Conservation (phyloP, 1,139 yeast species). For the Kodamaea sp. region DNA sequence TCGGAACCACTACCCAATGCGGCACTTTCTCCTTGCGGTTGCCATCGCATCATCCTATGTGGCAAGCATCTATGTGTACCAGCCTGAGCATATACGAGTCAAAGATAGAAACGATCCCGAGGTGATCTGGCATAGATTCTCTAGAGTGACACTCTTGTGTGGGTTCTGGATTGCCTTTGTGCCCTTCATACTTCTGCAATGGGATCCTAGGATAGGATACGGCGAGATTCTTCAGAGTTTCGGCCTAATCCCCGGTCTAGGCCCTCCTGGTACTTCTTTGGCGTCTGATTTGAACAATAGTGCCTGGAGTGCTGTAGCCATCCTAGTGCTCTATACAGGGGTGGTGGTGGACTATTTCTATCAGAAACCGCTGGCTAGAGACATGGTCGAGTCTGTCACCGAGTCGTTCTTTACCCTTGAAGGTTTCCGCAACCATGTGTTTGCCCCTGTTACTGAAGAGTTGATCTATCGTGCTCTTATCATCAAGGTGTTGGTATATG, state of each 20-base stretch:
- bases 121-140: slow-evolving; percentile 38
- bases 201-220: slow-evolving; percentile 7
- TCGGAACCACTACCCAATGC: no score
- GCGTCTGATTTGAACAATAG: slow-evolving; percentile 28
- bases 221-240: slow-evolving; percentile 15
- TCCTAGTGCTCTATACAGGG: slow-evolving; percentile 54
- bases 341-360: slow-evolving; percentile 50
- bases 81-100: slow-evolving; percentile 25
- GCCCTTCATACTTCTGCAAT: slow-evolving; percentile 18
- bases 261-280: slow-evolving; percentile 15
- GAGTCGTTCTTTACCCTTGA: slow-evolving; percentile 36
- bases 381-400: slow-evolving; percentile 17
- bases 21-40: slow-evolving; percentile 19
- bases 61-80: slow-evolving; percentile 31
- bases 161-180: slow-evolving; percentile 27
- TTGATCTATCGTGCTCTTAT: slow-evolving; percentile 71
- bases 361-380: slow-evolving; percentile 6
- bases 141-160: slow-evolving; percentile 37
- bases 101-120: slow-evolving; percentile 48
- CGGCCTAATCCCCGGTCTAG: slow-evolving; percentile 34
- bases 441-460: slow-evolving; percentile 92
- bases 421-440: slow-evolving; percentile 64
- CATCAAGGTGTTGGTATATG: slow-evolving; percentile 41
- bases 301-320: slow-evolving; percentile 27
- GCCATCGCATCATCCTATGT: slow-evolving; percentile 46